phyloP scores from a whole-genome alignment of 1,284 basidiomycete species.

The Moesziomyces antarcticus region DNA sequence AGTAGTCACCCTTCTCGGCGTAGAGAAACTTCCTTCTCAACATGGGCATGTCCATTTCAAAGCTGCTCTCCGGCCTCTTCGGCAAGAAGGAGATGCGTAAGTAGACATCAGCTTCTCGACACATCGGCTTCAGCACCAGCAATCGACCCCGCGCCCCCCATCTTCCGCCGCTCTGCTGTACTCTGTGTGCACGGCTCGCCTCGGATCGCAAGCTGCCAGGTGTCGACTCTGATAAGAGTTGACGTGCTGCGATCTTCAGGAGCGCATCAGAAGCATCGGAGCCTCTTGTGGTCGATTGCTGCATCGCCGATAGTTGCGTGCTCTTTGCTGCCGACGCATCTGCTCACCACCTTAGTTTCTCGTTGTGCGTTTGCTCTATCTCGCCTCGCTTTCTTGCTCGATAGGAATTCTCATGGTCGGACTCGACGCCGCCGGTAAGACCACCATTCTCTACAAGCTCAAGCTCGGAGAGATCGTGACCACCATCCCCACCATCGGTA shows the following conservation, averaged over 20 bases:
- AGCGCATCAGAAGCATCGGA: background rate
- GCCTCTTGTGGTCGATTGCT: background rate
- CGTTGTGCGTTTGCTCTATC: background rate
- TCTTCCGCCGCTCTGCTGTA: background rate
- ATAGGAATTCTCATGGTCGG: slow-evolving; percentile 76
- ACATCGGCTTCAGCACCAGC: slow-evolving; percentile 1
- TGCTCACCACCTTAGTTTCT: slow-evolving; percentile 4
- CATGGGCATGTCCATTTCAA: slow-evolving; percentile 67
- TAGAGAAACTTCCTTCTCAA: slow-evolving; percentile 33
- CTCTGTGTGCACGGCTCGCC: background rate
- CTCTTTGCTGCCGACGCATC: background rate
- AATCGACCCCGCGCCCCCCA: background rate
- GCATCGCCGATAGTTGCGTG: too few species aligned
- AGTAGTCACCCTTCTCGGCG: slow-evolving; percentile 37
- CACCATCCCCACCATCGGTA: slow-evolving; percentile 92
- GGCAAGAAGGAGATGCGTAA: slow-evolving; percentile 68
- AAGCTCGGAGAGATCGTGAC: slow-evolving; percentile 99
- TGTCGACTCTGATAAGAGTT: background rate
- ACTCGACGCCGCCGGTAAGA: slow-evolving; percentile 89
- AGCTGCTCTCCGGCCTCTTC: slow-evolving; percentile 67
- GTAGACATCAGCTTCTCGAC: slow-evolving; percentile 13
- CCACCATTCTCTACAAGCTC: slow-evolving; percentile 95
- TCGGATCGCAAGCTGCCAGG: too few species aligned
- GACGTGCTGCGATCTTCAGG: background rate
- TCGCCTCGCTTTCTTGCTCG: background rate